phyloP scores from a whole-genome alignment of 169 alveolate species.

The Plasmodium relictum region DNA sequence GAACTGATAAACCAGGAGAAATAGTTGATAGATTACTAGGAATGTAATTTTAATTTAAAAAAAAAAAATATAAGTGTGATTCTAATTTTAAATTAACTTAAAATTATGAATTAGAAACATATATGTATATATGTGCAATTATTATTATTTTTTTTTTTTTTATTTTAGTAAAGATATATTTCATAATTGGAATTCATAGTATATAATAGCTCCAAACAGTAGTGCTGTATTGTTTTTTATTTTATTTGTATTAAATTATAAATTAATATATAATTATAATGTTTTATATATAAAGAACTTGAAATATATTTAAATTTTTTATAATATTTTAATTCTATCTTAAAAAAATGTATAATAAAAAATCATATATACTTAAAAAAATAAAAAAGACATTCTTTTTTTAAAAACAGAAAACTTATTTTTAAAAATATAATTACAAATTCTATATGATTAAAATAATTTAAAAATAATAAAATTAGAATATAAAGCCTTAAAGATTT shows the following conservation, averaged over 20 bases:
- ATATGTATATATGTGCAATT: conserved; percentile 2
- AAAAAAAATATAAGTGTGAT: conserved; percentile 1
- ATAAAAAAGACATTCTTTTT: no score
- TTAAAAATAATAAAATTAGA: no score
- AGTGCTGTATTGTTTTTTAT: background rate
- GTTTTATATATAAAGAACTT: no score
- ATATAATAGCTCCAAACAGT: background rate
- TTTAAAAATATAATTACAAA: no score
- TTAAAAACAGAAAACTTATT: no score
- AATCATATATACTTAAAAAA: no score
- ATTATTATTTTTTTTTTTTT: conserved; percentile 21
- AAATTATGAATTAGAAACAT: background rate
- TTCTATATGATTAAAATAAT: no score
- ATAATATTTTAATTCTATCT: no score
- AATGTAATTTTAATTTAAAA: conserved; percentile 31
- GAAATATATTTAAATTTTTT: no score
- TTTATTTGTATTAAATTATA: background rate
- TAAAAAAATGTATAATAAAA: no score
- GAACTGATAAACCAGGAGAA: conserved; percentile 54
- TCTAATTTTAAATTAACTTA: background rate
- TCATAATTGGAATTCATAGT: conserved; percentile 48
- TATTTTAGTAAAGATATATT: conserved; percentile 64
- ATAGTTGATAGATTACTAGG: conserved; percentile 66
- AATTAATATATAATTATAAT: background rate
- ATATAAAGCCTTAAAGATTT: no score